phyloP scores from a whole-genome alignment of 139 green algal genomes.

The Limnomonas spitsbergensis region DNA sequence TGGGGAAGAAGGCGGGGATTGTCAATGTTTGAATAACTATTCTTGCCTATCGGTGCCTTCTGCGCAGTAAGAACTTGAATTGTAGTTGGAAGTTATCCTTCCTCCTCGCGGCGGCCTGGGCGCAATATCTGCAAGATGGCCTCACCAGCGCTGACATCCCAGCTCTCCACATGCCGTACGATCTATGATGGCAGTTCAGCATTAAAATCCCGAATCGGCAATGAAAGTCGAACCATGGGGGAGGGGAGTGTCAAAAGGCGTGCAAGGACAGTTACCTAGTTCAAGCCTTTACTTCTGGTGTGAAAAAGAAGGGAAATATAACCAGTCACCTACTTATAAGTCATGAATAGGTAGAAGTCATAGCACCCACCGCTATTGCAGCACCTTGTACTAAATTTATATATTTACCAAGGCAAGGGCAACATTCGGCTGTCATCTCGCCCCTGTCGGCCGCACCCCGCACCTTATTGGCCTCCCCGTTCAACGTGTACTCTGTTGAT shows the following conservation, averaged over 20 bases:
- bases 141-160: constrained; percentile 26
- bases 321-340: too few species aligned
- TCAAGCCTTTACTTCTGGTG: neutral
- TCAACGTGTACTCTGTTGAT: constrained; percentile 50
- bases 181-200: constrained; percentile 16
- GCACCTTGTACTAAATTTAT: too few species aligned
- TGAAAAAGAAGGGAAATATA: too few species aligned
- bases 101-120: too few species aligned
- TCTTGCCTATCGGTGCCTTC: too few species aligned
- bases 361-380: neutral
- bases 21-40: too few species aligned
- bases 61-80: too few species aligned
- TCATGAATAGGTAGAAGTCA: neutral
- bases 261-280: too few species aligned
- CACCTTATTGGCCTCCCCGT: constrained; percentile 34
- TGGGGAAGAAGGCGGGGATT: too few species aligned
- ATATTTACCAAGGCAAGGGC: too few species aligned
- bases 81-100: too few species aligned
- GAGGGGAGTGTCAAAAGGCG: too few species aligned
- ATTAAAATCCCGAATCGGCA: neutral
- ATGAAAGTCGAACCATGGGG: neutral
- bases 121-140: constrained; percentile 31
- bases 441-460: neutral
- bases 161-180: constrained; percentile 33
- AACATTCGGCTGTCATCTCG: neutral